Conservation (phyloP, 306 rosid genomes). For the Mimosa bimucronata region DNA sequence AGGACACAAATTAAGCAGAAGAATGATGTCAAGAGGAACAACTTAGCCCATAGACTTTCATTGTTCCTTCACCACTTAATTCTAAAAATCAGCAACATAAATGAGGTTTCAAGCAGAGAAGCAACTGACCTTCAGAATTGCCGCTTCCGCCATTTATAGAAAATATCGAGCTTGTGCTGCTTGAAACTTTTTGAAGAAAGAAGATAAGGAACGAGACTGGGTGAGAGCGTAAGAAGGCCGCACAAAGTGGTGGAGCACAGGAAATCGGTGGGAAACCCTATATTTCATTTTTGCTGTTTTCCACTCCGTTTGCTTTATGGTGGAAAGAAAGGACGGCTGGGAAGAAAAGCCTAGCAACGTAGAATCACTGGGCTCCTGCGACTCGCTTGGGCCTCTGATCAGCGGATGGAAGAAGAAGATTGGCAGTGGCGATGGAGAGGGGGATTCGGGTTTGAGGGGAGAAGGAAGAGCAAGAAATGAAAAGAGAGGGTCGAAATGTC, state of each 20-base stretch:
- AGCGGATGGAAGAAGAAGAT: too few species aligned
- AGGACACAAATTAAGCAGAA: not conserved
- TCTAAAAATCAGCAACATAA: not conserved
- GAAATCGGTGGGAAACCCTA: constrained; percentile 64
- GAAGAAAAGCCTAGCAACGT: not conserved
- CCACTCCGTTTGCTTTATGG: constrained; percentile 7
- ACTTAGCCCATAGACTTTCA: not conserved
- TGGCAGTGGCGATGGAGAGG: too few species aligned
- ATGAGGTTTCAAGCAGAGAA: constrained; percentile 14
- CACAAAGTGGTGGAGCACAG: constrained; percentile 40
- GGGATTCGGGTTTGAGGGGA: too few species aligned
- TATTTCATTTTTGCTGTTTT: constrained; percentile 56
- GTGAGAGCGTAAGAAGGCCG: constrained; percentile 37
- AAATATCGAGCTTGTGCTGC: constrained; percentile 53
- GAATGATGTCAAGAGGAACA: not conserved
- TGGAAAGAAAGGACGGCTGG: not conserved
- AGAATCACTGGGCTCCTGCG: not conserved
- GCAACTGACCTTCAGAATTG: constrained; percentile 66
- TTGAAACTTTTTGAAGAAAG: constrained; percentile 54
- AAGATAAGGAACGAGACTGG: constrained; percentile 57
- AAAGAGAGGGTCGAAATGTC: too few species aligned
- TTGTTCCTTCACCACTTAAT: not conserved
- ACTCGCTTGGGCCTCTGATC: not conserved
- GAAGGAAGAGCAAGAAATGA: too few species aligned
- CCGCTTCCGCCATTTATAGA: constrained; percentile 65